Evolutionary conservation across 331 rosid species (phyloP).

Genomic region (Acacia pycnantha): DNA sequence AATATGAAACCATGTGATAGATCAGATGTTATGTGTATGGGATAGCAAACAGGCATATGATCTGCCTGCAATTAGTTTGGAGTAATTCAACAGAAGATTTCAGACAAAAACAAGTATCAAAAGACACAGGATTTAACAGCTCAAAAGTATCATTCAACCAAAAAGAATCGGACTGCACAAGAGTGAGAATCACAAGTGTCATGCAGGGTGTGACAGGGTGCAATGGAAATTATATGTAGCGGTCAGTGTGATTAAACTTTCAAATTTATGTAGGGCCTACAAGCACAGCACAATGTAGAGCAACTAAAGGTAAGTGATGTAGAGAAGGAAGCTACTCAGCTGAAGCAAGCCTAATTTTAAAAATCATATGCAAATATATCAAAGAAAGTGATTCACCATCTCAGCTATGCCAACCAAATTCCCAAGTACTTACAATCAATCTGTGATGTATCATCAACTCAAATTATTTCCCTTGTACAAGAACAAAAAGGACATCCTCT

Average conservation of each 20-base stretch:
- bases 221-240: not conserved
- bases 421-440: not conserved
- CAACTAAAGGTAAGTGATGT: not conserved
- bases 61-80: not conserved
- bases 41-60: not conserved
- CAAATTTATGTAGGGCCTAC: not conserved
- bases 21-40: not conserved
- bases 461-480: not conserved
- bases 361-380: not conserved
- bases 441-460: not conserved
- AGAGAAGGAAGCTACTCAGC: not conserved
- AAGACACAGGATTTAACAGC: not conserved
- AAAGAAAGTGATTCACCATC: not conserved
- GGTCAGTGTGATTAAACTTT: not conserved
- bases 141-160: not conserved
- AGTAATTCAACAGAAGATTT: not conserved
- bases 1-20: not conserved
- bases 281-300: not conserved
- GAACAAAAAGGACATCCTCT: conserved; percentile 7
- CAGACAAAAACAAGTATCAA: not conserved
- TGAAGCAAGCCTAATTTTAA: not conserved
- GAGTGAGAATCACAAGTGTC: not conserved
- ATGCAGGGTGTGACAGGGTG: not conserved
- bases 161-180: not conserved
- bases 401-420: not conserved